phyloP scores from a whole-genome alignment of 1,284 basidiomycete genomes.

The Garcileccinum viscosum region DNA sequence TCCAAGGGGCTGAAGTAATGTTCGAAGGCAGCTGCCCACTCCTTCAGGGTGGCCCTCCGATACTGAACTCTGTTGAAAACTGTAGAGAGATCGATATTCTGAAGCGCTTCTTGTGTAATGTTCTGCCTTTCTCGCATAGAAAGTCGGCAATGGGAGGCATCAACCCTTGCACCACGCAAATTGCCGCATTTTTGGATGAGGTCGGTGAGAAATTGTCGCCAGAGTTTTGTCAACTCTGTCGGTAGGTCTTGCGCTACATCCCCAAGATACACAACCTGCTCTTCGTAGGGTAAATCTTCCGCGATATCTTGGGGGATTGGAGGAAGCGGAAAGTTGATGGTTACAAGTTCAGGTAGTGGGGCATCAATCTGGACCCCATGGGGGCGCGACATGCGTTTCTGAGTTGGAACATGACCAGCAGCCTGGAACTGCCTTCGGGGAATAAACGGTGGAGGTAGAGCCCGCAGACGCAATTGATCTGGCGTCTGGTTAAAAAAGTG shows the following conservation, averaged over 20 bases:
- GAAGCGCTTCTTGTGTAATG: not conserved
- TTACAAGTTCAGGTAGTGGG: not conserved
- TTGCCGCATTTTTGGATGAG: conserved; percentile 14
- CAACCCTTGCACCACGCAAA: conserved; percentile 1
- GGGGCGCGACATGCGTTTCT: conserved; percentile 11
- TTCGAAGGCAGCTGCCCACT: conserved; percentile 6
- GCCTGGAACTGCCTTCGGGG: not conserved
- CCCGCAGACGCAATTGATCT: conserved; percentile 2
- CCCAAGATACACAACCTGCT: not conserved
- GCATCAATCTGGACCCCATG: not conserved
- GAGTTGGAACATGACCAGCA: conserved; percentile 7
- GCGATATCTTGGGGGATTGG: conserved; percentile 3
- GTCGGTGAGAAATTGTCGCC: conserved; percentile 10
- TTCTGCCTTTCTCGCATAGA: conserved; percentile 3
- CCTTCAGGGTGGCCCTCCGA: not conserved
- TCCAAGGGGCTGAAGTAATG: conserved; percentile 8
- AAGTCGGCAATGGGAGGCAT: conserved; percentile 10
- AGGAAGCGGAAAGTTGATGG: conserved; percentile 1
- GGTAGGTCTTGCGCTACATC: conserved; percentile 3
- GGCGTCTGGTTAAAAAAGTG: conserved; percentile 1
- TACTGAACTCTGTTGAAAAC: conserved; percentile 10
- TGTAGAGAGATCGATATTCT: not conserved
- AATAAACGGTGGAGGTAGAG: conserved; percentile 8
- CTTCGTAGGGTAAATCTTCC: conserved; percentile 7
- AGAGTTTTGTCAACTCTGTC: not conserved